Evolutionary conservation across 208 protist species (phyloP).

Genomic region (Crithidia fasciculata): DNA sequence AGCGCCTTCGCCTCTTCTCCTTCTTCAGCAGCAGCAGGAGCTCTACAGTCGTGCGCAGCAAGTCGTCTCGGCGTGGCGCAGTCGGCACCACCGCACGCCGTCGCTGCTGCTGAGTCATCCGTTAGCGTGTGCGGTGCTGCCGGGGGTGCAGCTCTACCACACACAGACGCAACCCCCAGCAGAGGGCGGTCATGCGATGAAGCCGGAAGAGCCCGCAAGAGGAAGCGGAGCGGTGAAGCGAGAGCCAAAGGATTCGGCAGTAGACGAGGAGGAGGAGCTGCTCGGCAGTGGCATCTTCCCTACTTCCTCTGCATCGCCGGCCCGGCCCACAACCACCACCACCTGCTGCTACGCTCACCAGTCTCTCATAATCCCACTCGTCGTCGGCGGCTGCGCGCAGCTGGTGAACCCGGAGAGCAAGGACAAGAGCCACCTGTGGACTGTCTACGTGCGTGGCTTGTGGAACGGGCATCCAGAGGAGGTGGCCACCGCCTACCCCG

Average conservation of each 20-base stretch:
- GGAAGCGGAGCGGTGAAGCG: slow-evolving; percentile 1
- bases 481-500: slow-evolving; percentile 11
- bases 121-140: slow-evolving; percentile 15
- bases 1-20: too few relatives aligned
- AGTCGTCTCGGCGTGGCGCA: slow-evolving; percentile 12
- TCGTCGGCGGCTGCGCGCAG: slow-evolving; percentile 76
- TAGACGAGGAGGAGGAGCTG: neutral
- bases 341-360: slow-evolving; percentile 14
- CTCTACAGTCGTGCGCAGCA: neutral
- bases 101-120: slow-evolving; percentile 39
- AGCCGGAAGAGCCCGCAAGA: too few relatives aligned
- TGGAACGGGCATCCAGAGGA: slow-evolving; percentile 60
- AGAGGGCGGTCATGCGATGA: too few relatives aligned
- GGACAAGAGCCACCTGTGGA: slow-evolving; percentile 84
- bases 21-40: neutral
- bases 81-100: slow-evolving; percentile 20
- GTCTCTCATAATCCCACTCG: slow-evolving; percentile 55
- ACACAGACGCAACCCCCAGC: neutral
- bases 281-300: neutral
- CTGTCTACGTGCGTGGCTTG: slow-evolving; percentile 88
- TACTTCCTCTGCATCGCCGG: neutral
- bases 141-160: slow-evolving; percentile 26
- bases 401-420: slow-evolving; percentile 70
- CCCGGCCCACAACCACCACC: neutral
- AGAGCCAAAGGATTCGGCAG: neutral